Evolutionary conservation across 2,329 filamentous ascomycete genomes (phyloP), one percentile per base, ranked within the genome.

Genomic region (Berkeleyomyces basicola): DNA sequence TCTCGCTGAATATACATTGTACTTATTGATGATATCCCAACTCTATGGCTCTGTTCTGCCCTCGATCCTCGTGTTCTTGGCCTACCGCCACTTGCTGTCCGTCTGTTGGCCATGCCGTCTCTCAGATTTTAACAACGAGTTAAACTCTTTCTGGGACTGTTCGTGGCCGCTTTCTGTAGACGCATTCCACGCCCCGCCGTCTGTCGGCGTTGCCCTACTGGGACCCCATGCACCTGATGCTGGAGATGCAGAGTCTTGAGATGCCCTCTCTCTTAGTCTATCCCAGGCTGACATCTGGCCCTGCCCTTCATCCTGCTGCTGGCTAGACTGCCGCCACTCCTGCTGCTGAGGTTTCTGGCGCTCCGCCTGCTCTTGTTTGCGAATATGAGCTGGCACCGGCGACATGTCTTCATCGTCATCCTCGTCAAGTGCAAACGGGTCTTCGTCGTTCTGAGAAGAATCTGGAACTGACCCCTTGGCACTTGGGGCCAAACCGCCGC

Each of bases 71-170:
- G n/a, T 58, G 16, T 7, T 58, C 47, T 31, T 9, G 46, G n/a
- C 42, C 39, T 64, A 62, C 36, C 67, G 71, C 71, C 11, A 63
- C 65, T 31, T 70, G 71, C n/a, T 65, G 67, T 16, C 74, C 70
- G 63, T 80, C 77, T 72, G 70, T 3, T 71, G 70, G 3, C 61
- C 64, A 7, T 69, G 70, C 14, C 65, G 68, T 31, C 75, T 70
- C 64, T 80, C 78, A 11, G 72, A 70, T 49, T 80, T 78, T 2
- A 80, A 63, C 63, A 80, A 70, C 23, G 71, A 71, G 64, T 81
- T 78, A 66, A 80, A 81, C 39, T 81, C 77, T 64, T 71, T 74
- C 64, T 81, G 78, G 4, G 78, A 77, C 40, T 59, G 31, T 4
- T 36, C 42, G 7, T 61, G 46, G 16, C 44, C 44, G 4, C 36